Evolutionary conservation across 2,329 filamentous ascomycete species (phyloP), one percentile per base, ranked within the genome.

Genomic region (Apiospora arundinis): DNA sequence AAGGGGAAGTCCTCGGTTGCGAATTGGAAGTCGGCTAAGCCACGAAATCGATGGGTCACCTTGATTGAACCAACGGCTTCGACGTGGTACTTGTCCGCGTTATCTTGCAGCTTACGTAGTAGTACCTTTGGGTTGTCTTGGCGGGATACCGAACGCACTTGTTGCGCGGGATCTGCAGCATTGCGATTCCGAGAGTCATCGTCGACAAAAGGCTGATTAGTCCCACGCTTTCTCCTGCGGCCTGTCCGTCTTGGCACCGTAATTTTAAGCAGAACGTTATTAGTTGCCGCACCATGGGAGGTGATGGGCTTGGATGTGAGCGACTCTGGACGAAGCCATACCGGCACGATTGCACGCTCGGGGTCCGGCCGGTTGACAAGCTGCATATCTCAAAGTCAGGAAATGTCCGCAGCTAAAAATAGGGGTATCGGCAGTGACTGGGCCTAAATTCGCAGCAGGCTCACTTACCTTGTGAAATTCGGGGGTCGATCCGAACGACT

Each of bases 181-280:
- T 72, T 48, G 42, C 76, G 71, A 70, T 78, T 66, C 21, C 82
- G 74, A 16, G 83, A 77, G 6, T 81, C 46, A 68, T 85, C 82
- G 4, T 85, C 85, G 52, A 85, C 82, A 78, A 90, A 95, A 0
- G 92, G 90, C 5, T 86, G 92, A 70, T 91, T 80, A 6, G 90
- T 90, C n/a, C 94, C 95, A 75, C 92, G 87, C 83, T 95, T 97
- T 72, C 95, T 89, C 82, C 93, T 97, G 72, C 94, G 89, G 3
- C 95, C 95, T 2, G 95, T 98, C 70, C 94, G 87, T 80, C 92
- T 96, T 0, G 96, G 95, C 0, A 98, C 90, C 0, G 92, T 95
- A 70, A 99, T 87, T 80, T 95, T 95, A 69, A 99, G 86, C 25
- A 98, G 87, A 25, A 98, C 84, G 78, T 98, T 97, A 78, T 95